phyloP scores from a whole-genome alignment of 2,329 filamentous ascomycete genomes.

The Sodiomyces alkalinus region DNA sequence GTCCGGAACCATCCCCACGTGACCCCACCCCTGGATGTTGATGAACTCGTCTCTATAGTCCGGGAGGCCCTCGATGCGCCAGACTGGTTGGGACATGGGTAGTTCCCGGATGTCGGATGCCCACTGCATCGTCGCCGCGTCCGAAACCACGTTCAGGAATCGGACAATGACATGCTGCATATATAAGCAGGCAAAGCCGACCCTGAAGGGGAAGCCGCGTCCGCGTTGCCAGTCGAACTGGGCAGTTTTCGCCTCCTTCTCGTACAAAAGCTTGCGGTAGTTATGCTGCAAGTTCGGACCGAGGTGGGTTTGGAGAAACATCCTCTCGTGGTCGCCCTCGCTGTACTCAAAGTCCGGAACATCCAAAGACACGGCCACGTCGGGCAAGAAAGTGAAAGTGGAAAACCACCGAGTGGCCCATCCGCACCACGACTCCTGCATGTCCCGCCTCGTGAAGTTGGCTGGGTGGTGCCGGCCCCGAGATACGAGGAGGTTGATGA shows the following conservation, averaged over 20 bases:
- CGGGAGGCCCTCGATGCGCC: no score
- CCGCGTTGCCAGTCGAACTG: not conserved
- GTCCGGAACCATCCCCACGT: no score
- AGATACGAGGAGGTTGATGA: not conserved
- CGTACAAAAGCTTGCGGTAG: no score
- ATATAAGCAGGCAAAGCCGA: not conserved
- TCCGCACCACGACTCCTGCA: not conserved
- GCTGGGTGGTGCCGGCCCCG: not conserved
- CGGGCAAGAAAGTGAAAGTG: not conserved
- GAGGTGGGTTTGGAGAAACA: no score
- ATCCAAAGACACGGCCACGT: not conserved
- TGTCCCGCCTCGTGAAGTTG: not conserved
- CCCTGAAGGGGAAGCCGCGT: not conserved
- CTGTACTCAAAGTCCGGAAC: no score
- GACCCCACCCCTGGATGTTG: no score
- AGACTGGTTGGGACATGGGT: no score
- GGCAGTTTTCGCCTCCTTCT: not conserved
- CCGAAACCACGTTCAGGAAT: not conserved
- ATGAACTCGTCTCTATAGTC: no score
- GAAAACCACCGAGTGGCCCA: not conserved
- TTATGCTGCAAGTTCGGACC: no score
- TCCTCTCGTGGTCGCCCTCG: no score
- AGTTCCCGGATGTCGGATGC: no score
- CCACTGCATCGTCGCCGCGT: no score
- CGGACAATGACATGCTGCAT: not conserved